Evolutionary conservation across 2,329 filamentous ascomycete genomes (phyloP).

Genomic region (Grosmannia serpens): DNA sequence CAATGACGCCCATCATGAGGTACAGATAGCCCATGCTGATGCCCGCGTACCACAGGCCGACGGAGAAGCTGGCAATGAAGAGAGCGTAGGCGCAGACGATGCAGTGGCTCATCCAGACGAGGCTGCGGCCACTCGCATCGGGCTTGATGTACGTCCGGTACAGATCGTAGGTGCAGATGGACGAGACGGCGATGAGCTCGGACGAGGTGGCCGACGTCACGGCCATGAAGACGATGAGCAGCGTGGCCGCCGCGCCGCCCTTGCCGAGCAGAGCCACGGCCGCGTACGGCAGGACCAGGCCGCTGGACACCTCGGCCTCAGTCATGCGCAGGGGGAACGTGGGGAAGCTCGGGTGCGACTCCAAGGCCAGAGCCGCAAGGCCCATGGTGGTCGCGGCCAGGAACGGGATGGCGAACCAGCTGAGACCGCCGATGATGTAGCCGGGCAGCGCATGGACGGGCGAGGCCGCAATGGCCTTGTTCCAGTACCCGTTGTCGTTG

Average conservation of each 20-base stretch:
- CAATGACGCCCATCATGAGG: constrained; percentile 83
- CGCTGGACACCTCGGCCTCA: constrained; percentile 64
- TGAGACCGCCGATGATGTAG: constrained; percentile 75
- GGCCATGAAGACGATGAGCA: constrained; percentile 81
- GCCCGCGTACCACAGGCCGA: constrained; percentile 60
- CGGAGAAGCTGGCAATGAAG: constrained; percentile 67
- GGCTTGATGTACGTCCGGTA: constrained; percentile 84
- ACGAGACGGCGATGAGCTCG: constrained; percentile 77
- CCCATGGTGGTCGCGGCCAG: constrained; percentile 83
- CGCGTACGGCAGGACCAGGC: constrained; percentile 74
- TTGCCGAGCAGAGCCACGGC: constrained; percentile 73
- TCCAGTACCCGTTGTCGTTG: constrained; percentile 81
- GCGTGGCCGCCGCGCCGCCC: constrained; percentile 66
- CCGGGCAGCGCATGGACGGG: constrained; percentile 79
- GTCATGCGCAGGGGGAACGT: constrained; percentile 63
- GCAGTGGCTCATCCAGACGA: constrained; percentile 71
- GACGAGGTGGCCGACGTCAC: constrained; percentile 76
- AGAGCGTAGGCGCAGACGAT: constrained; percentile 61
- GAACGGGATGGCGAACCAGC: constrained; percentile 92
- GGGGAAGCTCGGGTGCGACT: constrained; percentile 60
- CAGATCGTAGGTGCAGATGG: constrained; percentile 79
- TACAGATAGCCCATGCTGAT: constrained; percentile 70
- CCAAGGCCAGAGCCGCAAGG: constrained; percentile 67
- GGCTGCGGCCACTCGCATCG: constrained; percentile 56
- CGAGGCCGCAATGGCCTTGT: constrained; percentile 83